Conservation (phyloP, 2,329 filamentous ascomycete species). For the Alternaria postmessia region DNA sequence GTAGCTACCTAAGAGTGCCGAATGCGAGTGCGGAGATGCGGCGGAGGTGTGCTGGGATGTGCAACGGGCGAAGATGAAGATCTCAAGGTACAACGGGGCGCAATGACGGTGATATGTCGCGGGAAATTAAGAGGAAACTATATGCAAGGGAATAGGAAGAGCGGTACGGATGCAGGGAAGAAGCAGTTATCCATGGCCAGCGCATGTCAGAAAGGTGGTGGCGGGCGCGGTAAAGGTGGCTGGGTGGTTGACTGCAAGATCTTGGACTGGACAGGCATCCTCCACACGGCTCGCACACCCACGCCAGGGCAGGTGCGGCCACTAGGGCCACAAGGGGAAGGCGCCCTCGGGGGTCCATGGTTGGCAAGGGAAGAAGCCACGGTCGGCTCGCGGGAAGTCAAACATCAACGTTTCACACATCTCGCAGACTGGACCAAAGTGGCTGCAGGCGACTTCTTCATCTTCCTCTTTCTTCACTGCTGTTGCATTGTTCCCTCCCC, state of each 20-base stretch:
- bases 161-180: slow-evolving; percentile 17
- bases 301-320: slow-evolving; percentile 8
- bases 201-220: slow-evolving; percentile 28
- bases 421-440: neutral
- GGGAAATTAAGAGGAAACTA: slow-evolving; percentile 21
- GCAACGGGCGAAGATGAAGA: slow-evolving; percentile 13
- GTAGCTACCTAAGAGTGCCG: slow-evolving; percentile 32
- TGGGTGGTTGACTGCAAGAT: slow-evolving; percentile 9
- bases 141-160: slow-evolving; percentile 29
- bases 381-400: slow-evolving; percentile 1
- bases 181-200: slow-evolving; percentile 28
- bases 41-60: slow-evolving; percentile 16
- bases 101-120: slow-evolving; percentile 14
- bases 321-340: slow-evolving; percentile 7
- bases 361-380: slow-evolving; percentile 5
- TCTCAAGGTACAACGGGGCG: slow-evolving; percentile 7
- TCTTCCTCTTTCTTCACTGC: neutral
- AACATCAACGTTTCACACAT: slow-evolving; percentile 15
- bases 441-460: neutral
- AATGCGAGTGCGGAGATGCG: slow-evolving; percentile 17
- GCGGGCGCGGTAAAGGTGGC: slow-evolving; percentile 18
- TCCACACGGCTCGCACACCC: slow-evolving; percentile 5
- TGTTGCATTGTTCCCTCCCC: slow-evolving; percentile 4
- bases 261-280: slow-evolving; percentile 8
- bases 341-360: neutral